These are phyloP conservation scores for Elsinoe batatas DNA, from an alignment of 2,329 filamentous ascomycete genomes.

Conservation along the genomic window DNA sequence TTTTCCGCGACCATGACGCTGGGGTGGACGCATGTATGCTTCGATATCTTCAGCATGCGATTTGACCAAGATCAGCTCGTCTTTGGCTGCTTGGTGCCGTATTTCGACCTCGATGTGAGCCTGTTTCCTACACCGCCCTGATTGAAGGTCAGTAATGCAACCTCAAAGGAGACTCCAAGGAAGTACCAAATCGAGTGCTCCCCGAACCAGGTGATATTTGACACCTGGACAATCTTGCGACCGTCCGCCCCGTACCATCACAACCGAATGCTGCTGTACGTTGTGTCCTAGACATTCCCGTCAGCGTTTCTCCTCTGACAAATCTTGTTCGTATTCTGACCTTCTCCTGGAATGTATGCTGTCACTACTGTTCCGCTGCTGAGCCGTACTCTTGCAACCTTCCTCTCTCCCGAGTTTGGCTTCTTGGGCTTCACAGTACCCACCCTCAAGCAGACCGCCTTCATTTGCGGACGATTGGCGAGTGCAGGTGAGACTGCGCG, in stretches of 20 bases:
- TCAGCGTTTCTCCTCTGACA: constrained; percentile 13
- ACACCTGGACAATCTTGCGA: constrained; percentile 98
- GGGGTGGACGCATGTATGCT: not conserved
- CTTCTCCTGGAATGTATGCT: constrained; percentile 92
- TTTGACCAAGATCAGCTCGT: constrained; percentile 40
- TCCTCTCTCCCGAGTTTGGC: constrained; percentile 93
- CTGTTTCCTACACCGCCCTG: constrained; percentile 86
- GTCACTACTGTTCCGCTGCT: constrained; percentile 80
- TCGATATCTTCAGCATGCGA: not conserved
- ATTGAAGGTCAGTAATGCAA: constrained; percentile 20
- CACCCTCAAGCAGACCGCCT: constrained; percentile 92
- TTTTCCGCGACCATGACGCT: not conserved
- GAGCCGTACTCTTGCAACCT: constrained; percentile 84
- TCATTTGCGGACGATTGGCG: constrained; percentile 66
- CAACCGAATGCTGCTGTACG: constrained; percentile 96
- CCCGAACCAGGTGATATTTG: constrained; percentile 85
- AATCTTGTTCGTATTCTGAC: constrained; percentile 30
- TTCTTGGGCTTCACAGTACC: constrained; percentile 95
- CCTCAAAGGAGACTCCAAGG: not conserved
- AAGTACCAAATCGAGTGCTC: constrained; percentile 84
- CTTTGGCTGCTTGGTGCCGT: constrained; percentile 98
- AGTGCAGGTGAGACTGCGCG: constrained; percentile 84
- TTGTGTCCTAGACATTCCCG: constrained; percentile 58
- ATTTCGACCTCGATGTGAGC: constrained; percentile 82
- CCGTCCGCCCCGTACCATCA: constrained; percentile 85